Conservation (phyloP, 495 filamentous ascomycete species). For the Elaphomyces granulatus region DNA sequence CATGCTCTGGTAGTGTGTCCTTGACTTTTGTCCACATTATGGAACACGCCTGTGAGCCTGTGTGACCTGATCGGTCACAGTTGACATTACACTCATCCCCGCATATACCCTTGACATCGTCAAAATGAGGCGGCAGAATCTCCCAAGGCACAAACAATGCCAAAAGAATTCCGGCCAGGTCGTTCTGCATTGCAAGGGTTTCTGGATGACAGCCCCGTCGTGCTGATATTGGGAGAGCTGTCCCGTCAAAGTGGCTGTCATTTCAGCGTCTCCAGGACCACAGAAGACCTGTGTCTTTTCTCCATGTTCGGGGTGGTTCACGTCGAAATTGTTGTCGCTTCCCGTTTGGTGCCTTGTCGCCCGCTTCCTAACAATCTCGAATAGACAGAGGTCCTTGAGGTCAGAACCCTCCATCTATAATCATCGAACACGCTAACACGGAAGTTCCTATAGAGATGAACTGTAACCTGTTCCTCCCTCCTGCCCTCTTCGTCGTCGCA, state of each 20-base stretch:
- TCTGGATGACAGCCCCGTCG: too few relatives aligned
- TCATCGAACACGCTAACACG: background rate
- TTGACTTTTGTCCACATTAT: background rate
- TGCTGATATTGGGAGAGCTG: background rate
- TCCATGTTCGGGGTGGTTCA: background rate
- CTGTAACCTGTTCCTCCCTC: background rate
- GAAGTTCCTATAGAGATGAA: background rate
- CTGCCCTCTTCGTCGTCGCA: background rate
- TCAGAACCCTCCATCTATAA: background rate
- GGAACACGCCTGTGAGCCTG: background rate
- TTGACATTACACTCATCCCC: background rate
- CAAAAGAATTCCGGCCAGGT: background rate
- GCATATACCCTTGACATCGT: background rate
- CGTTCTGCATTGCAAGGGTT: background rate
- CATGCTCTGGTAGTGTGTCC: background rate
- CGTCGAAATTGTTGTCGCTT: background rate
- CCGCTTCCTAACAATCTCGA: background rate
- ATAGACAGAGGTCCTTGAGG: background rate
- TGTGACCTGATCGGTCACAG: too few relatives aligned
- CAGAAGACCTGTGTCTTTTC: background rate
- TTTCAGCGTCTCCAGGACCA: background rate
- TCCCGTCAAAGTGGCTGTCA: background rate
- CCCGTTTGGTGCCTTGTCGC: background rate
- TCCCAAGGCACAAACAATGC: background rate
- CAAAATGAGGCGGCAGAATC: background rate